These are phyloP conservation scores for Clitoria ternatea DNA, from an alignment of 306 rosid species.

Conservation along the genomic window DNA sequence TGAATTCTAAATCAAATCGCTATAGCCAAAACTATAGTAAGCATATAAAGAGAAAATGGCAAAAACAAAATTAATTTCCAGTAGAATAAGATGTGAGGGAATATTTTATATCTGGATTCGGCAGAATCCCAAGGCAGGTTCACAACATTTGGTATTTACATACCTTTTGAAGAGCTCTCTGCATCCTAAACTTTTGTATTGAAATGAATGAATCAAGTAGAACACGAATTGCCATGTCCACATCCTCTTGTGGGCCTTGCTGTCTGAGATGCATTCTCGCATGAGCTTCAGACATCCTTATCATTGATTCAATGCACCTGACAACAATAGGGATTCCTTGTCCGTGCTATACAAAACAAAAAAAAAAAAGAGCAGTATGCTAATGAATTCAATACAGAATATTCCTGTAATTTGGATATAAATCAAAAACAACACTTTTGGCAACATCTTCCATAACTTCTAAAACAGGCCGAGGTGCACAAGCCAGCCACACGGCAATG, in stretches of 20 bases:
- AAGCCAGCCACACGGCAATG: slow-evolving; percentile 99
- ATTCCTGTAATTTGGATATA: slow-evolving; percentile 80
- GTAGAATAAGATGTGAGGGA: background rate
- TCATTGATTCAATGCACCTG: slow-evolving; percentile 98
- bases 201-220: slow-evolving; percentile 94
- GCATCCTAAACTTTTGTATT: slow-evolving; percentile 95
- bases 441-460: slow-evolving; percentile 99
- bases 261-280: slow-evolving; percentile 98
- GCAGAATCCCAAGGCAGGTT: background rate
- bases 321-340: slow-evolving; percentile 99
- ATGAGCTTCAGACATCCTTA: slow-evolving; percentile 95
- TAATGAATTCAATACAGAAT: slow-evolving; percentile 29
- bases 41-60: background rate
- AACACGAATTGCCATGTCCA: slow-evolving; percentile 96
- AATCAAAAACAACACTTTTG: slow-evolving; percentile 74
- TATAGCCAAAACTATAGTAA: background rate
- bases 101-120: background rate
- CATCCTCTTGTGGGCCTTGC: slow-evolving; percentile 87
- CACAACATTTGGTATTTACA: slow-evolving; percentile 1
- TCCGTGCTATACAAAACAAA: slow-evolving; percentile 74
- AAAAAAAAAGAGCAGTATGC: slow-evolving; percentile 12
- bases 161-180: slow-evolving; percentile 93
- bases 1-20: background rate
- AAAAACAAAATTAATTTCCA: background rate
- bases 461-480: slow-evolving; percentile 93